Conservation (phyloP, 1,284 basidiomycete genomes). For the Rhodotorula sp. region DNA sequence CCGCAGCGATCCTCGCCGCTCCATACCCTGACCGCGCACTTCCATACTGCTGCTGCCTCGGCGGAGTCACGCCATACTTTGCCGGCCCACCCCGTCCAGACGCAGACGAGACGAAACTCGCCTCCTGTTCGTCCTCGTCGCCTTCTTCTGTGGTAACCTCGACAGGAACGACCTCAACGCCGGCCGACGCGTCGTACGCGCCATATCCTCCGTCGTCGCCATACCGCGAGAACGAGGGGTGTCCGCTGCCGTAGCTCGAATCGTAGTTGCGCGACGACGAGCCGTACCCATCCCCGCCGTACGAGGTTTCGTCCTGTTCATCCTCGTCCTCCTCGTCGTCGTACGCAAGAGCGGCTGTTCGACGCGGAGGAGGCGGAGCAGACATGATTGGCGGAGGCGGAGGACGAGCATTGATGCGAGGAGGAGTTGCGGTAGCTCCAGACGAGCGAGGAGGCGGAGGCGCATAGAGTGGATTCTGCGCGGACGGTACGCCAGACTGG, state of each 20-base stretch:
- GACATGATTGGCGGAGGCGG: not conserved
- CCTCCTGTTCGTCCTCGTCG: not conserved
- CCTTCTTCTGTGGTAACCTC: not conserved
- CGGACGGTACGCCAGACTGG: not conserved
- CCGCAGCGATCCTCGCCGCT: constrained; percentile 8
- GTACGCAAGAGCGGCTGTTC: constrained; percentile 12
- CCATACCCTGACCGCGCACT: not conserved
- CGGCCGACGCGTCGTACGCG: constrained; percentile 12
- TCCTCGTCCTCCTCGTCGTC: not conserved
- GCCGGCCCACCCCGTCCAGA: not conserved
- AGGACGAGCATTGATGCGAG: not conserved
- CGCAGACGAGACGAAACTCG: not conserved
- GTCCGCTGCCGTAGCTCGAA: not conserved
- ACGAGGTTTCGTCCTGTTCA: not conserved
- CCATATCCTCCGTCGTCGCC: not conserved
- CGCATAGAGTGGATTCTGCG: constrained; percentile 7
- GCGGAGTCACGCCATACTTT: not conserved
- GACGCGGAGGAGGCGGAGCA: not conserved
- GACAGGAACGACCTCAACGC: constrained; percentile 10
- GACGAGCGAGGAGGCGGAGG: constrained; percentile 3
- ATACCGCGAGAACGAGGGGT: constrained; percentile 11
- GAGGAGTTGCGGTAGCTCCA: not conserved
- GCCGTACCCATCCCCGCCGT: not conserved
- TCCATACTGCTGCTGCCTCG: not conserved
- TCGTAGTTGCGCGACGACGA: not conserved